phyloP scores from a whole-genome alignment of 257 asterid species.

The Scutellaria barbata region DNA sequence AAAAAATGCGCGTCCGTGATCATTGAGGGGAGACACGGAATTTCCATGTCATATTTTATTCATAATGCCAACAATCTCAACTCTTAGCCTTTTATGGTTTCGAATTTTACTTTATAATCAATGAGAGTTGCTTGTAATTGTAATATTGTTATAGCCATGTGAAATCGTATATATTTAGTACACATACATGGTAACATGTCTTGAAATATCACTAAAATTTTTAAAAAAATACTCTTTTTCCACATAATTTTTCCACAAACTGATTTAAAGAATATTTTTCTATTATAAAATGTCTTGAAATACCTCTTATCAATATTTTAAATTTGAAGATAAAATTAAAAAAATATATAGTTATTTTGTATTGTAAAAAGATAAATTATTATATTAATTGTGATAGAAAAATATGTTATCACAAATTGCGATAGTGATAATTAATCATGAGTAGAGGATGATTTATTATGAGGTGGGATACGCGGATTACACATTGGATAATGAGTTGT shows the following conservation, averaged over 20 bases:
- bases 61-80: constrained; percentile 13
- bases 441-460: constrained; percentile 12
- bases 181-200: too few species aligned
- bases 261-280: too few species aligned
- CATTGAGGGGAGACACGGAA: constrained; percentile 49
- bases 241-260: too few species aligned
- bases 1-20: constrained; percentile 56
- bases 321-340: too few species aligned
- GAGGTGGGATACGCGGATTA: constrained; percentile 35
- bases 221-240: too few species aligned
- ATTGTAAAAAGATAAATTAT: too few species aligned
- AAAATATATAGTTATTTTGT: too few species aligned
- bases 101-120: constrained; percentile 17
- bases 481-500: neutral
- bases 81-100: neutral
- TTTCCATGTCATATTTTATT: constrained; percentile 43
- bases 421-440: neutral
- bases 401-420: neutral
- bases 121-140: neutral
- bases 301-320: too few species aligned
- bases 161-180: neutral
- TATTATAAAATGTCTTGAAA: too few species aligned
- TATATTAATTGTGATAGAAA: too few species aligned
- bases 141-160: neutral
- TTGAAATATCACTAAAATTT: too few species aligned